A percentile compares a stretch with the other conserved stretches of the same genome.
These are phyloP conservation scores for Trichosporon ovoides DNA, from an alignment of 1,284 basidiomycete genomes.

Conservation along the genomic window DNA sequence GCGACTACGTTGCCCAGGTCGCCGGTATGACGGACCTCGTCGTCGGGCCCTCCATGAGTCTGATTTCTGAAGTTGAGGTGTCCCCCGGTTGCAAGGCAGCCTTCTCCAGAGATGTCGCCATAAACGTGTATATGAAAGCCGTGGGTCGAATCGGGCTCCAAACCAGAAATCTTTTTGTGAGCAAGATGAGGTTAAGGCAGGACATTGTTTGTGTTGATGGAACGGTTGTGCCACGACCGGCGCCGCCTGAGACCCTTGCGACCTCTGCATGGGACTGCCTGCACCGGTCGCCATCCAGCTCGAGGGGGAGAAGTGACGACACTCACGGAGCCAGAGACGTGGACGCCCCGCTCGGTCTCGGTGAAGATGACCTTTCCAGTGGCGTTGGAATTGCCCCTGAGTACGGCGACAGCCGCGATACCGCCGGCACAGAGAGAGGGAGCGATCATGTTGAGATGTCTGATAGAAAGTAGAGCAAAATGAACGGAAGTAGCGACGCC, in stretches of 20 bases:
- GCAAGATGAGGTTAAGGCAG: background rate
- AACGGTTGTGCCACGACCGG: no score
- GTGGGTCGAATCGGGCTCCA: slow-evolving; percentile 11
- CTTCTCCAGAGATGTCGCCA: slow-evolving; percentile 10
- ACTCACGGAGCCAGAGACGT: slow-evolving; percentile 15
- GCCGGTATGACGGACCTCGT: slow-evolving; percentile 15
- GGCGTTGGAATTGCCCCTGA: slow-evolving; percentile 7
- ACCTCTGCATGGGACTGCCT: no score
- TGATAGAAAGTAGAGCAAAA: background rate
- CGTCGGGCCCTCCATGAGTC: slow-evolving; percentile 14
- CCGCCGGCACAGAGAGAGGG: background rate
- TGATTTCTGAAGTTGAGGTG: slow-evolving; percentile 20
- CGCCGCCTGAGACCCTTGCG: no score
- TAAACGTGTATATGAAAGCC: slow-evolving; percentile 19
- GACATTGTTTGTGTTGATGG: no score
- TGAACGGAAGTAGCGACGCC: background rate
- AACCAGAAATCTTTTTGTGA: slow-evolving; percentile 12
- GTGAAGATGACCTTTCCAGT: slow-evolving; percentile 15
- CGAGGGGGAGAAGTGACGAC: background rate
- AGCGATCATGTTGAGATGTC: background rate
- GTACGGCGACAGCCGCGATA: slow-evolving; percentile 10
- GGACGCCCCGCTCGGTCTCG: slow-evolving; percentile 7
- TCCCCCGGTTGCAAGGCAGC: slow-evolving; percentile 10
- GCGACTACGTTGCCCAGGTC: slow-evolving; percentile 21
- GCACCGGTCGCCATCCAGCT: background rate